Evolutionary conservation across 78 protist genomes (phyloP).

Genomic region (Protostelium mycophagum): DNA sequence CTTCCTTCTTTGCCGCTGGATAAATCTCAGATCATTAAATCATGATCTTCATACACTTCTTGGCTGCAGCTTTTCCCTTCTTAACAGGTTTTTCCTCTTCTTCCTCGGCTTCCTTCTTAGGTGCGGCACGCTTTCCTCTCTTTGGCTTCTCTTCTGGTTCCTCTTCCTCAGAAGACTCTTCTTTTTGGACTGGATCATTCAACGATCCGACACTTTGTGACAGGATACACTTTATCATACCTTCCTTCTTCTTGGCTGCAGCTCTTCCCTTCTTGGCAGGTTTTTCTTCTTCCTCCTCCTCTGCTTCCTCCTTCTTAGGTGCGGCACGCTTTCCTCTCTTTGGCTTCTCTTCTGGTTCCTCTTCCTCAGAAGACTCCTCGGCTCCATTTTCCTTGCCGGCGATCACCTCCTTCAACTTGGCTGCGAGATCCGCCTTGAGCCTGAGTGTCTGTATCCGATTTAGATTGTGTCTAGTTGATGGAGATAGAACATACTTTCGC

Average conservation of each 20-base stretch:
- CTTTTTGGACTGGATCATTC: no score
- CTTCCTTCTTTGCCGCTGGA: not conserved
- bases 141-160: not conserved
- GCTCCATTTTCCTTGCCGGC: not conserved
- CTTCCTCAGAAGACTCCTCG: not conserved
- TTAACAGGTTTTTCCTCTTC: not conserved
- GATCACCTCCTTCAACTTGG: not conserved
- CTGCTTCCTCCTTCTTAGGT: not conserved
- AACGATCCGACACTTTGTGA: no score
- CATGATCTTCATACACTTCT: not conserved
- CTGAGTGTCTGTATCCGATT: not conserved
- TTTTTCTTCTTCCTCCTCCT: conserved; percentile 1
- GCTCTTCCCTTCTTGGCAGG: not conserved
- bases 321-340: no score
- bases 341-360: no score
- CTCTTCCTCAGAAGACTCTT: conserved; percentile 1
- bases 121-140: not conserved
- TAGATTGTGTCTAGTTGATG: not conserved
- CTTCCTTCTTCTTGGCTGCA: not conserved
- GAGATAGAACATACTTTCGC: not conserved
- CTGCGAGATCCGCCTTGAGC: not conserved
- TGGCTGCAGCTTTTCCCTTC: not conserved
- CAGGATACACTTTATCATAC: not conserved
- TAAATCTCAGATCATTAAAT: not conserved
- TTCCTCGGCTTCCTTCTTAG: conserved; percentile 1